Conservation (phyloP, 108 stramenopile species). For the Craspedostauros australis region DNA sequence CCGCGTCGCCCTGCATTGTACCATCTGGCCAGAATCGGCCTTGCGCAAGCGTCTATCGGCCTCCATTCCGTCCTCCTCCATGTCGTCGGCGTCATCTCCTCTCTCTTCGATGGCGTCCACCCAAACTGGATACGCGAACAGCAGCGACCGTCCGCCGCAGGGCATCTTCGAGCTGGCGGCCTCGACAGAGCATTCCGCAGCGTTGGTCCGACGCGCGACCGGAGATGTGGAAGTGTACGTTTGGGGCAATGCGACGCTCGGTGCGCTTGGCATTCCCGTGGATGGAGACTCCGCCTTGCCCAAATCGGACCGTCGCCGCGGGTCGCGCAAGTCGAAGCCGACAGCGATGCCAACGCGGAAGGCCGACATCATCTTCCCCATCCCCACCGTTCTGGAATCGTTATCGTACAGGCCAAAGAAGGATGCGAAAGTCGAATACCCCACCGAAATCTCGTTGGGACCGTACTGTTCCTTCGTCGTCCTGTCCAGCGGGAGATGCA, state of each 20-base stretch:
- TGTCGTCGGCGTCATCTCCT: no score
- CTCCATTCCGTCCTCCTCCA: slow-evolving; percentile 15
- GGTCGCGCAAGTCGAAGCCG: no score
- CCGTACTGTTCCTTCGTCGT: slow-evolving; percentile 60
- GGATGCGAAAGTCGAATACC: slow-evolving; percentile 21
- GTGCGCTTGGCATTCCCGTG: slow-evolving; percentile 41
- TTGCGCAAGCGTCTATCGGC: background rate
- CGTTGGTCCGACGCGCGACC: slow-evolving; percentile 62
- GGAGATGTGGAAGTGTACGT: slow-evolving; percentile 71
- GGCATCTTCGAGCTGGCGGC: slow-evolving; percentile 79
- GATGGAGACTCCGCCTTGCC: slow-evolving; percentile 10
- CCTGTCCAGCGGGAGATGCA: slow-evolving; percentile 50
- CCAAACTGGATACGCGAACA: no score
- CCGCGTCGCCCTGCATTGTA: slow-evolving; percentile 74
- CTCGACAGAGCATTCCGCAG: slow-evolving; percentile 67
- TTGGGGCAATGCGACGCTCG: slow-evolving; percentile 71
- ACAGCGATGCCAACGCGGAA: no score
- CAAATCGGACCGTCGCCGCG: slow-evolving; percentile 9
- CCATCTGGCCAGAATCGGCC: slow-evolving; percentile 25
- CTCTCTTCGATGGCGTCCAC: no score
- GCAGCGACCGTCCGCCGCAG: slow-evolving; percentile 31
- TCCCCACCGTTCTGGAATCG: slow-evolving; percentile 27
- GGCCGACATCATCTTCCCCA: slow-evolving; percentile 23
- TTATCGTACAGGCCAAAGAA: slow-evolving; percentile 19
- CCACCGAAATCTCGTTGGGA: slow-evolving; percentile 59